Base-by-base conservation (phyloP, 169 alveolate genomes). In the Plasmodium fragile region DNA sequence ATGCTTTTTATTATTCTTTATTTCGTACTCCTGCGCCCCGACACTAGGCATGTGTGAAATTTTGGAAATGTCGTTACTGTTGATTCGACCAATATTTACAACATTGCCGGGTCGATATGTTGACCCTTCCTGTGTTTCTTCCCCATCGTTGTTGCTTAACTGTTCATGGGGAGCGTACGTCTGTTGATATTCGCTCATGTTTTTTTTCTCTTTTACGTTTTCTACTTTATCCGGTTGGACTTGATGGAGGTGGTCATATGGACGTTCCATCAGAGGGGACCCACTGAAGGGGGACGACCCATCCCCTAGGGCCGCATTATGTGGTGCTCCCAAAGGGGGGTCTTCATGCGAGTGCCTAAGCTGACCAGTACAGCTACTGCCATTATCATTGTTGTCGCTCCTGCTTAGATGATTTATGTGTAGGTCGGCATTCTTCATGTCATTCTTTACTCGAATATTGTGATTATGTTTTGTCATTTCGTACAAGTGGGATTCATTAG, bases 1-100 rank as follows among this genome's bases (percentile, higher is more conserved):
- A 43, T 83, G 92, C 65, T 84, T 84, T 11, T 84, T 84, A 45
- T 84, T 73, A 25, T 84, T 84, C 65, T 83, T 83, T 32, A 83
- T 70, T 71, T 83, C 92, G 59, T 83, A 83, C 28, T 83, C 83
- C 10, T 41, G 8, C 10, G n/a, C 39, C 4, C 41, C 39, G n/a
- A 65, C 75, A 6, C 28, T 25, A 8, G 75, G 75, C 3, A 65
- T 16, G 22, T 49, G 11, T 0, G 22, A 1, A 11, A 49, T 49
- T 13, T 49, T 49, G 13, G 59, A 4, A 49, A 49, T 65, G 75
- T 65, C 36, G 75, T 22, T 65, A n/a, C n/a, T 65, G 41, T 28
- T 65, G 41, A 65, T 28, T 65, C 30, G 30, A 8, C 75, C 36
- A 25, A 65, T 65, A 11, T 65, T 65, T 25, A 25, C 75, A 18